These are phyloP conservation scores for Trichoderma breve DNA, from an alignment of 2,329 filamentous ascomycete species.

Conservation along the genomic window DNA sequence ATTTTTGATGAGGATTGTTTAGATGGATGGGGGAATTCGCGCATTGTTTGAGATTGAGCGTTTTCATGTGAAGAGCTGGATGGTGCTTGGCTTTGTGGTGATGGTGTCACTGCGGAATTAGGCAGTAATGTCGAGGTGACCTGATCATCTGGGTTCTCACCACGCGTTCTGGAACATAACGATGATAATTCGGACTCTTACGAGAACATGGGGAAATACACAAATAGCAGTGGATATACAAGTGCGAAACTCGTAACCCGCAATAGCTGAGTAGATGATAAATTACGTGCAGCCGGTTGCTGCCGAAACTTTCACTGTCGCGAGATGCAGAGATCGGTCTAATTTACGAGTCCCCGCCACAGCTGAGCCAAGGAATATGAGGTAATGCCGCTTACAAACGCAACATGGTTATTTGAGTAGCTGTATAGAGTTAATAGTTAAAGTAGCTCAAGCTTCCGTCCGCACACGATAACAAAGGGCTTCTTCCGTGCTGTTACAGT, in stretches of 20 bases:
- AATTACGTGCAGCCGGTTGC: neutral
- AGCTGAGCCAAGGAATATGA: neutral
- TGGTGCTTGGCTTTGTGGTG: neutral
- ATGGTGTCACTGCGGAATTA: neutral
- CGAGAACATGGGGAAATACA: neutral
- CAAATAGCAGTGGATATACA: neutral
- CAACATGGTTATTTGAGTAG: neutral
- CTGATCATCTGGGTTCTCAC: neutral
- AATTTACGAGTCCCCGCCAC: neutral
- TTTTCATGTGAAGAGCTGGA: neutral
- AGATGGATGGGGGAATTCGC: neutral
- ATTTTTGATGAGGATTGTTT: neutral
- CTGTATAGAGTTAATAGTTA: neutral
- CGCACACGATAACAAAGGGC: neutral
- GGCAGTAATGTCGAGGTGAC: neutral
- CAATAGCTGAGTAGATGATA: neutral
- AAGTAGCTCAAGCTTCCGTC: neutral
- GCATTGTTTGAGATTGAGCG: slow-evolving; percentile 1
- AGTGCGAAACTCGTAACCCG: neutral
- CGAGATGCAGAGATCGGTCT: neutral
- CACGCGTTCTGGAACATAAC: neutral
- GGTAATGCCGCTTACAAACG: neutral
- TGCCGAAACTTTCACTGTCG: neutral
- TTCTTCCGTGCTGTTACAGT: neutral
- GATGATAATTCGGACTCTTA: neutral